A percentile compares a stretch with the other conserved stretches of the same genome.
Conservation (phyloP, 2,329 filamentous ascomycete genomes). For the Cordyceps farinosa region DNA sequence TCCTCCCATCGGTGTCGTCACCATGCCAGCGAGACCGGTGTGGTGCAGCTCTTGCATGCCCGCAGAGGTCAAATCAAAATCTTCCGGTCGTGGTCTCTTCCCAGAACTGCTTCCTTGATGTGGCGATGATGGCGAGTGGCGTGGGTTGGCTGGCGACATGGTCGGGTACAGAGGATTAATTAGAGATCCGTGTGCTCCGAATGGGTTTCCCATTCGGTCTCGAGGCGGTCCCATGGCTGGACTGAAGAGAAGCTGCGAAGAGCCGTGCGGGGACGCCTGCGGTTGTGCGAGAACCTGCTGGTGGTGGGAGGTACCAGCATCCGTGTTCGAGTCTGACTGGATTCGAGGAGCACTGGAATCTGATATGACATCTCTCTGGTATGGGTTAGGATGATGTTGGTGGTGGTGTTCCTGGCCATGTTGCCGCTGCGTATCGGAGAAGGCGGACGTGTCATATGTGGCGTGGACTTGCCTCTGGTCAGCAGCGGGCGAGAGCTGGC, state of each 20-base stretch:
- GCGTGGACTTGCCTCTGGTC: slow-evolving; percentile 62
- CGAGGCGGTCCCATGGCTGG: slow-evolving; percentile 48
- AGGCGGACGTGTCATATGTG: slow-evolving; percentile 53
- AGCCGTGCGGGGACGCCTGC: slow-evolving; percentile 16
- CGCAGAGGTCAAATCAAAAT: slow-evolving; percentile 53
- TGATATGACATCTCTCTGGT: slow-evolving; percentile 13
- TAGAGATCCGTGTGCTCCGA: slow-evolving; percentile 46
- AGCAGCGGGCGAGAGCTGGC: slow-evolving; percentile 63
- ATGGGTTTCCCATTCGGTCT: slow-evolving; percentile 53
- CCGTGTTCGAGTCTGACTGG: slow-evolving; percentile 10
- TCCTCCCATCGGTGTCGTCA: slow-evolving; percentile 50
- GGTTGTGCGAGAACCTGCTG: slow-evolving; percentile 14
- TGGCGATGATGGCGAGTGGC: slow-evolving; percentile 29
- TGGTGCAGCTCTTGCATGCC: slow-evolving; percentile 52
- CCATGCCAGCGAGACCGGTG: slow-evolving; percentile 53
- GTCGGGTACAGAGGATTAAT: slow-evolving; percentile 52
- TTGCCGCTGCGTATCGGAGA: slow-evolving; percentile 33
- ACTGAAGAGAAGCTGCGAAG: slow-evolving; percentile 17
- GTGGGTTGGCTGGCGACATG: slow-evolving; percentile 38
- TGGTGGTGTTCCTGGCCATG: slow-evolving; percentile 28
- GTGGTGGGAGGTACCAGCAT: slow-evolving; percentile 1
- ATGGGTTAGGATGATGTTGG: slow-evolving; percentile 22
- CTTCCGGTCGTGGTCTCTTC: slow-evolving; percentile 56
- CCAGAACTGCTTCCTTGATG: slow-evolving; percentile 29
- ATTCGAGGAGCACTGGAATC: slow-evolving; percentile 14